Evolutionary conservation across 2,329 filamentous ascomycete genomes (phyloP), one percentile per base, ranked within the genome.

Genomic region (Blumeria graminis): DNA sequence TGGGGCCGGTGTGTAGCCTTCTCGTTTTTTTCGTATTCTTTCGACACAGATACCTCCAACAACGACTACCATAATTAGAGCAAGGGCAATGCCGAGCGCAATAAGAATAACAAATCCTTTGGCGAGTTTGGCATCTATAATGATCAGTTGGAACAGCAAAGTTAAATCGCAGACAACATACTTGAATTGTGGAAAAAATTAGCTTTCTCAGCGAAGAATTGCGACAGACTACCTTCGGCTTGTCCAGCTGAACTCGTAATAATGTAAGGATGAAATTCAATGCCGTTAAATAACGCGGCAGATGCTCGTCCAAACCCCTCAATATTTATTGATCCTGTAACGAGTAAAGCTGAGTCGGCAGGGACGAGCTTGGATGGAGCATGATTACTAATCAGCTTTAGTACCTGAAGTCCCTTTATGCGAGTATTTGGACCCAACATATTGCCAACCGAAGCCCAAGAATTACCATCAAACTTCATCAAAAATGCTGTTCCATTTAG

Each of bases 271-370:
- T 74, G 74, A 66, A 90, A 80, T 2, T 73, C 71, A 10, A 81
- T 86, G 63, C 92, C 92, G 65, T 96, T 86, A 71, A 85, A 98
- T 33, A 95, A 72, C 7, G 82, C 90, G 8, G 86, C 88, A 13
- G 90, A 94, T 6, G 84, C 86, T 57, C 81, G 82, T 58, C 90
- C 89, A 65, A 88, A 88, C 53, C 72, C 71, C 0, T 83, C 78
- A 16, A 96, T 74, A 61, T 80, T 76, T 61, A 98, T 78, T 56
- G 83, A 78, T 41, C 92, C 92, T n/a, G 86, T 86, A 54, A 96
- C 72, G 69, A 98, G 76, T 38, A 98, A 76, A 3, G 80, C 76
- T 66, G 92, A 80, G 59, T 80, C 73, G 16, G 75, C 69, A 55
- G 80, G 74, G 14, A 98, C 70, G 6, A 88, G 71, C 39, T 76